phyloP scores from a whole-genome alignment of 495 filamentous ascomycete genomes.

The Aspergillus avenaceus region DNA sequence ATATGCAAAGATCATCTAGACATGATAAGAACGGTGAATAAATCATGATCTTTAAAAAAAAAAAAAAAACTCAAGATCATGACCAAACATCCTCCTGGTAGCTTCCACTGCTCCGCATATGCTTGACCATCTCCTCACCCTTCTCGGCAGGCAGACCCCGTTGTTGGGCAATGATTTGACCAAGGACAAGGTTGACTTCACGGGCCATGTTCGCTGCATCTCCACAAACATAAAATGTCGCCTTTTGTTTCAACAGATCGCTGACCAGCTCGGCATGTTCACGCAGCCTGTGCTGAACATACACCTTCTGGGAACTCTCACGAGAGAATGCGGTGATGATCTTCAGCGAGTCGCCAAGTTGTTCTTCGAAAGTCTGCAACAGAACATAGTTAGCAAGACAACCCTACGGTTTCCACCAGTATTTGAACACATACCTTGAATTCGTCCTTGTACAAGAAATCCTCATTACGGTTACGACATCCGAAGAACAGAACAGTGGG shows the following conservation, averaged over 20 bases:
- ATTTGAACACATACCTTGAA: slow-evolving; percentile 80
- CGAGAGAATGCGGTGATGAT: slow-evolving; percentile 92
- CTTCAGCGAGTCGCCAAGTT: slow-evolving; percentile 81
- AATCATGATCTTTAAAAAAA: slow-evolving; percentile 18
- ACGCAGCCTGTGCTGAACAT: slow-evolving; percentile 89
- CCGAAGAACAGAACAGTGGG: slow-evolving; percentile 93
- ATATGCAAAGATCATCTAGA: slow-evolving; percentile 34
- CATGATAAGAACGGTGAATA: slow-evolving; percentile 17
- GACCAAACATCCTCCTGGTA: slow-evolving; percentile 99
- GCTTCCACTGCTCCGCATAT: slow-evolving; percentile 85
- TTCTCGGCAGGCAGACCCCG: slow-evolving; percentile 75
- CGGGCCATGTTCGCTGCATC: slow-evolving; percentile 98
- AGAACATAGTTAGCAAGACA: slow-evolving; percentile 9
- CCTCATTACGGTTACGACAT: slow-evolving; percentile 77
- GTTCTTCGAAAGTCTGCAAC: slow-evolving; percentile 69
- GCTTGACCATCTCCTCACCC: slow-evolving; percentile 93
- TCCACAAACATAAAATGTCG: slow-evolving; percentile 97
- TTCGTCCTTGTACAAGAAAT: slow-evolving; percentile 89
- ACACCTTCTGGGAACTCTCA: slow-evolving; percentile 77
- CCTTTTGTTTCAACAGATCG: slow-evolving; percentile 80
- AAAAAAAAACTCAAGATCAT: slow-evolving; percentile 40
- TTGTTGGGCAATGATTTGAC: slow-evolving; percentile 78
- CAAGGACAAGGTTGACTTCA: slow-evolving; percentile 84
- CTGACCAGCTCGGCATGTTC: slow-evolving; percentile 82
- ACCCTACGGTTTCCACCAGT: no score